These are phyloP conservation scores for Brassica carinata DNA, from an alignment of 345 rosid genomes.

Conservation along the genomic window DNA sequence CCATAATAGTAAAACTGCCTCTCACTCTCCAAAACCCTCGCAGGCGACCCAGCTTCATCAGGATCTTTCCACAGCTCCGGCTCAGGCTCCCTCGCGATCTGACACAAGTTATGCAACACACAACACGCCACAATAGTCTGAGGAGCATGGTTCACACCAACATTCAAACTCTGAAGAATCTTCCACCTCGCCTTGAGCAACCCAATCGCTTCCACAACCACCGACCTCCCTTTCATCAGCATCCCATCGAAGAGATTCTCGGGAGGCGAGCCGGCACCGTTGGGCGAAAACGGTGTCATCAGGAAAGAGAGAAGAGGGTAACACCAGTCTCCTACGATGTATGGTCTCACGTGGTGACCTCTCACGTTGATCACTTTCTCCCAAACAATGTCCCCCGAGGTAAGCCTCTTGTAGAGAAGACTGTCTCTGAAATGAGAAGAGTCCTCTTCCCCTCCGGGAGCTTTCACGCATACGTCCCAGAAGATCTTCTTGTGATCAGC, in stretches of 20 bases:
- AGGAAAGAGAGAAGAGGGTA: constrained; percentile 77
- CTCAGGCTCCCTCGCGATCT: constrained; percentile 95
- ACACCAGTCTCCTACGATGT: constrained; percentile 96
- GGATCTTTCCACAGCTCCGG: constrained; percentile 88
- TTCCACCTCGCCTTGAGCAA: constrained; percentile 91
- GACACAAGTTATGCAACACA: constrained; percentile 95
- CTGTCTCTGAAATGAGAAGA: constrained; percentile 86
- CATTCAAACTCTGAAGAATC: constrained; percentile 93
- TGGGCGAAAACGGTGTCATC: constrained; percentile 89
- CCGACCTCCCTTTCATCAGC: constrained; percentile 97
- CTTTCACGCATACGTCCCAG: constrained; percentile 97
- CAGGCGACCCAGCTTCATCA: constrained; percentile 68
- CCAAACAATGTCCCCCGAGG: constrained; percentile 91
- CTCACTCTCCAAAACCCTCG: constrained; percentile 53
- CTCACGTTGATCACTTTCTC: constrained; percentile 74
- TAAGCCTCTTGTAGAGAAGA: constrained; percentile 75
- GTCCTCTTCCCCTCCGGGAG: constrained; percentile 85
- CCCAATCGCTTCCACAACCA: constrained; percentile 92
- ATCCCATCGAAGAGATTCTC: constrained; percentile 95
- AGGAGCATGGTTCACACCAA: constrained; percentile 89
- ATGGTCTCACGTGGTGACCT: constrained; percentile 89
- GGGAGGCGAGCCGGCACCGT: constrained; percentile 79
- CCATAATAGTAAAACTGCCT: neutral
- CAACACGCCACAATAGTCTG: constrained; percentile 99
- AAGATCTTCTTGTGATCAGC: constrained; percentile 92